These are phyloP conservation scores for Sporisorium reilianum DNA, from an alignment of 1,284 basidiomycete species.

Conservation along the genomic window DNA sequence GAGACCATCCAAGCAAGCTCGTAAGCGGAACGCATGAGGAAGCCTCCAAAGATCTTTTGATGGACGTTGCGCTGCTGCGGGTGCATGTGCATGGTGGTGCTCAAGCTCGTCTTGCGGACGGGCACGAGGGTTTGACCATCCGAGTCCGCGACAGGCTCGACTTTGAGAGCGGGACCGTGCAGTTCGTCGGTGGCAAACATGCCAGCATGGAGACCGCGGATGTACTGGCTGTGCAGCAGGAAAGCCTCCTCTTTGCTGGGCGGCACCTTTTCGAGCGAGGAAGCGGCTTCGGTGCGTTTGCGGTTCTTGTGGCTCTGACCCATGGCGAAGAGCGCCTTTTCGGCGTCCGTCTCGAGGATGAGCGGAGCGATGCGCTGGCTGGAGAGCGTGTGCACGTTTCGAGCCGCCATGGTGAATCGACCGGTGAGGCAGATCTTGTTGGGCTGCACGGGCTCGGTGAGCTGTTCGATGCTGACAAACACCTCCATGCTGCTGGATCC, in stretches of 20 bases:
- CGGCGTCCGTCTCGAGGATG: constrained; percentile 56
- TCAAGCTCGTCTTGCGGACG: constrained; percentile 53
- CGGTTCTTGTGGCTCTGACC: constrained; percentile 67
- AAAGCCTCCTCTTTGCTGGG: constrained; percentile 68
- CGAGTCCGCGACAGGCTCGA: constrained; percentile 14
- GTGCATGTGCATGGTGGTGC: constrained; percentile 64
- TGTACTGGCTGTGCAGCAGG: constrained; percentile 66
- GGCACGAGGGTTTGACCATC: constrained; percentile 55
- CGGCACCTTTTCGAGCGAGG: constrained; percentile 62
- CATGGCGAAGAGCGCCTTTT: constrained; percentile 64
- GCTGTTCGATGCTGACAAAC: constrained; percentile 68
- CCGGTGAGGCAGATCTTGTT: constrained; percentile 68
- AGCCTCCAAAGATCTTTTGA: constrained; percentile 59
- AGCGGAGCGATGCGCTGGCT: constrained; percentile 64
- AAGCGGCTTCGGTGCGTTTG: constrained; percentile 58
- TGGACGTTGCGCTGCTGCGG: constrained; percentile 64
- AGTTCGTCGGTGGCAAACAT: constrained; percentile 45
- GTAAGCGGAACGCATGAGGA: constrained; percentile 66
- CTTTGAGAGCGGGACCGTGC: constrained; percentile 21
- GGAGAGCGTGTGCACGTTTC: constrained; percentile 56
- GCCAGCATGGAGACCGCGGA: constrained; percentile 48
- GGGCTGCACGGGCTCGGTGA: constrained; percentile 40
- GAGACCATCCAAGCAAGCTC: constrained; percentile 69
- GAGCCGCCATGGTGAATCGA: constrained; percentile 69
- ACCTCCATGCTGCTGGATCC: constrained; percentile 69